phyloP scores from a whole-genome alignment of 805 yeast species.

The Cyberlindnera mycetangii region DNA sequence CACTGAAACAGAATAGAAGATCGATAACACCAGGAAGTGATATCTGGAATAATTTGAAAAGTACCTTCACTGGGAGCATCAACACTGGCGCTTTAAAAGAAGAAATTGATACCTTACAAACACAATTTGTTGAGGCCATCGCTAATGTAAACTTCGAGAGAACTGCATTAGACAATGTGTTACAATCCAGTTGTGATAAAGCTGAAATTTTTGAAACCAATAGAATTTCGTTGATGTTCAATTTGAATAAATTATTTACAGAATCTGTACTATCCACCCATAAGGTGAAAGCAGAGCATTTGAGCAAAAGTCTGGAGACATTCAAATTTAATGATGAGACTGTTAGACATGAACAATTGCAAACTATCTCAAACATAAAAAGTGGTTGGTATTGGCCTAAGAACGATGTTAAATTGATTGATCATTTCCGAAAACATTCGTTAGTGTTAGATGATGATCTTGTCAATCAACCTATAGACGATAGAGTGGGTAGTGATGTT shows the following conservation, averaged over 20 bases:
- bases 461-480: constrained; percentile 15
- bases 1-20: not conserved
- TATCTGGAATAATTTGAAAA: constrained; percentile 21
- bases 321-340: constrained; percentile 6
- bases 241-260: constrained; percentile 12
- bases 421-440: constrained; percentile 1
- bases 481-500: constrained; percentile 5
- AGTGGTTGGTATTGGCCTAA: constrained; percentile 30
- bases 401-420: constrained; percentile 14
- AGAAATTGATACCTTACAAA: constrained; percentile 10
- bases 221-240: constrained; percentile 16
- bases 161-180: constrained; percentile 13
- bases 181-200: constrained; percentile 7
- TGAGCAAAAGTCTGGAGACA: not conserved
- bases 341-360: constrained; percentile 12
- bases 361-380: not conserved
- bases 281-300: constrained; percentile 1
- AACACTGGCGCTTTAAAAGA: constrained; percentile 12
- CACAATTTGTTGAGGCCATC: constrained; percentile 10
- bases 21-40: constrained; percentile 6
- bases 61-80: constrained; percentile 11
- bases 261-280: constrained; percentile 10
- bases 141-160: constrained; percentile 5
- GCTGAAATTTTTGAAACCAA: constrained; percentile 21
- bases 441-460: constrained; percentile 26